Evolutionary conservation across 116 monocot species (phyloP).

Genomic region (Thalassia testudinum): DNA sequence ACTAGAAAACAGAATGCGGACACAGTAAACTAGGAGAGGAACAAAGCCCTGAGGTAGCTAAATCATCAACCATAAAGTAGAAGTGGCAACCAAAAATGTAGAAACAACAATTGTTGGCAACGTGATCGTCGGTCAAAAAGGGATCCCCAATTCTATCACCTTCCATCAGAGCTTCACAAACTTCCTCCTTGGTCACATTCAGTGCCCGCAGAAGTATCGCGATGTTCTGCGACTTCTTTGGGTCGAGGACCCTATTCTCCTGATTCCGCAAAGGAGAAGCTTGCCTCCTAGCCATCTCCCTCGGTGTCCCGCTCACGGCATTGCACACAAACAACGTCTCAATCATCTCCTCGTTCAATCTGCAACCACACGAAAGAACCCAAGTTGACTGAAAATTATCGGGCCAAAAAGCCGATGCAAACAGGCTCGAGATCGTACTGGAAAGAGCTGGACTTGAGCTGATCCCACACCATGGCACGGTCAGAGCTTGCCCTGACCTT

Average conservation of each 20-base stretch:
- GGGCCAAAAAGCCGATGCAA: neutral
- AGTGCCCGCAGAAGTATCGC: slow-evolving; percentile 59
- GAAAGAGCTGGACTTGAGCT: slow-evolving; percentile 44
- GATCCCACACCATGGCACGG: slow-evolving; percentile 56
- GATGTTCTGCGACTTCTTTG: slow-evolving; percentile 78
- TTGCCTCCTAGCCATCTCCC: slow-evolving; percentile 7
- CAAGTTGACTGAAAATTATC: neutral
- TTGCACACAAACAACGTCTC: slow-evolving; percentile 54
- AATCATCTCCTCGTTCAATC: slow-evolving; percentile 92
- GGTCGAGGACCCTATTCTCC: slow-evolving; percentile 53
- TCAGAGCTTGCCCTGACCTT: slow-evolving; percentile 46
- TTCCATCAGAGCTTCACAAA: slow-evolving; percentile 66
- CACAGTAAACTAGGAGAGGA: too few relatives aligned
- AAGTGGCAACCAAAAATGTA: too few relatives aligned
- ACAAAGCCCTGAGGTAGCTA: too few relatives aligned
- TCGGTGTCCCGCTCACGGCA: slow-evolving; percentile 1
- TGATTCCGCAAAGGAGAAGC: slow-evolving; percentile 1
- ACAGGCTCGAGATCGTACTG: slow-evolving; percentile 13
- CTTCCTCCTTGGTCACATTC: slow-evolving; percentile 70
- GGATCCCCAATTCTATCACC: too few relatives aligned
- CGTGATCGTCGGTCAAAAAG: too few relatives aligned
- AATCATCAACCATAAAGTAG: too few relatives aligned
- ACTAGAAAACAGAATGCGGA: too few relatives aligned
- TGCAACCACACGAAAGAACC: slow-evolving; percentile 6
- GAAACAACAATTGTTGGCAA: too few relatives aligned